Conservation (phyloP, 2,329 filamentous ascomycete species). For the Epichloe festucae region DNA sequence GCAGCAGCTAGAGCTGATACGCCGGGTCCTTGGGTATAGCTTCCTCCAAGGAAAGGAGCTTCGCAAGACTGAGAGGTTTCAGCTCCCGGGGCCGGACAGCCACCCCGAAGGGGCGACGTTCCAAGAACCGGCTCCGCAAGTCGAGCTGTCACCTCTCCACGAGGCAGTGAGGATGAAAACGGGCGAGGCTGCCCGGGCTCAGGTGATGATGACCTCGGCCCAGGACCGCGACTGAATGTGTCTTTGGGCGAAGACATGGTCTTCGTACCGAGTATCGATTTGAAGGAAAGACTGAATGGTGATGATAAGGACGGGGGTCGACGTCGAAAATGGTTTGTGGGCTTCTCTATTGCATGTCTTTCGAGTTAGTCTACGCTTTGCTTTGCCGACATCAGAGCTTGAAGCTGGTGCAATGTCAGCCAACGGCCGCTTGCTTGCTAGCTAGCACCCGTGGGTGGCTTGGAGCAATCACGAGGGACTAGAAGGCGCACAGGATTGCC, state of each 20-base stretch:
- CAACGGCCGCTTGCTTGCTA: neutral
- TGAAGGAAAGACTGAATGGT: neutral
- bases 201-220: constrained; percentile 33
- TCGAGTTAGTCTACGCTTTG: neutral
- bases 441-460: neutral
- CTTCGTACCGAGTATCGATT: neutral
- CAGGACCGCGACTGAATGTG: constrained; percentile 24
- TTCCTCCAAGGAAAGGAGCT: constrained; percentile 53
- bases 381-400: neutral
- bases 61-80: constrained; percentile 25
- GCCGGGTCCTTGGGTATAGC: constrained; percentile 58
- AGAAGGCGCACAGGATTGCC: neutral
- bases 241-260: constrained; percentile 26
- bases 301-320: neutral
- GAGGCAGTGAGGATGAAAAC: constrained; percentile 39
- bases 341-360: constrained; percentile 2
- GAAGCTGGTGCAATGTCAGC: neutral
- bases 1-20: constrained; percentile 81
- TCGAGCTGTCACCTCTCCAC: constrained; percentile 47
- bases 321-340: neutral
- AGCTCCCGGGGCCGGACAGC: constrained; percentile 18
- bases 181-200: constrained; percentile 31
- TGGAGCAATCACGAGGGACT: neutral
- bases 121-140: constrained; percentile 44
- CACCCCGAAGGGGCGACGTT: constrained; percentile 23